Evolutionary conservation across 176 grass and related monocot species (phyloP).

Genomic region (Aegilops sharonensis): DNA sequence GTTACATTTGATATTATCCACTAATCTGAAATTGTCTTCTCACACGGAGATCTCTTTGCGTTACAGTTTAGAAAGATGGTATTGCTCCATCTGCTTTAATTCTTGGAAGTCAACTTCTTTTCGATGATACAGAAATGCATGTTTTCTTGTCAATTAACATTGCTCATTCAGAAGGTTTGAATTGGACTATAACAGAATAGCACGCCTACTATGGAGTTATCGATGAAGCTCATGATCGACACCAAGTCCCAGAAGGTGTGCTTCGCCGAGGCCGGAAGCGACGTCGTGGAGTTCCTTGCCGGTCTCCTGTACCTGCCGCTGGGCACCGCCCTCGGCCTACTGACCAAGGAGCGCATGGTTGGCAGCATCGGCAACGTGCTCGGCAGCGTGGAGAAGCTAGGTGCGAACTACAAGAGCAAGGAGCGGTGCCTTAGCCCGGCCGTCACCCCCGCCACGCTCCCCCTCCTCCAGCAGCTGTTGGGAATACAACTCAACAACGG

Average conservation of each 20-base stretch:
- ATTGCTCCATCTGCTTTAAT: not conserved
- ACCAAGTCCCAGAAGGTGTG: slow-evolving; percentile 28
- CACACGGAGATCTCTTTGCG: not conserved
- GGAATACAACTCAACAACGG: not conserved
- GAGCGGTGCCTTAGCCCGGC: not conserved
- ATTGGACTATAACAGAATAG: not conserved
- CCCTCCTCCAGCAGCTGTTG: not conserved
- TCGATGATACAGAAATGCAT: not conserved
- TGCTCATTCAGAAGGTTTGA: not conserved
- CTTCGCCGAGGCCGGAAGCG: slow-evolving; percentile 18
- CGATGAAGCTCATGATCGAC: slow-evolving; percentile 23
- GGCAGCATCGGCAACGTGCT: slow-evolving; percentile 26
- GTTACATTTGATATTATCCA: not conserved
- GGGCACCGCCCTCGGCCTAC: slow-evolving; percentile 10
- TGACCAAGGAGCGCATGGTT: slow-evolving; percentile 27
- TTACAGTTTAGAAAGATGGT: not conserved
- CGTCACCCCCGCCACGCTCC: not conserved
- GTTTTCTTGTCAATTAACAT: not conserved
- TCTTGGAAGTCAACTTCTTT: not conserved
- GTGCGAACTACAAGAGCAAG: slow-evolving; percentile 10
- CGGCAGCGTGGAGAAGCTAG: slow-evolving; percentile 6
- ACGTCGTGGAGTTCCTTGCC: slow-evolving; percentile 5
- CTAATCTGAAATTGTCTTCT: not conserved
- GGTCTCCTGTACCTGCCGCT: slow-evolving; percentile 20
- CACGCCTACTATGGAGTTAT: not conserved